These are phyloP conservation scores for Lomentospora prolificans DNA, from an alignment of 2,329 filamentous ascomycete species.

Conservation along the genomic window DNA sequence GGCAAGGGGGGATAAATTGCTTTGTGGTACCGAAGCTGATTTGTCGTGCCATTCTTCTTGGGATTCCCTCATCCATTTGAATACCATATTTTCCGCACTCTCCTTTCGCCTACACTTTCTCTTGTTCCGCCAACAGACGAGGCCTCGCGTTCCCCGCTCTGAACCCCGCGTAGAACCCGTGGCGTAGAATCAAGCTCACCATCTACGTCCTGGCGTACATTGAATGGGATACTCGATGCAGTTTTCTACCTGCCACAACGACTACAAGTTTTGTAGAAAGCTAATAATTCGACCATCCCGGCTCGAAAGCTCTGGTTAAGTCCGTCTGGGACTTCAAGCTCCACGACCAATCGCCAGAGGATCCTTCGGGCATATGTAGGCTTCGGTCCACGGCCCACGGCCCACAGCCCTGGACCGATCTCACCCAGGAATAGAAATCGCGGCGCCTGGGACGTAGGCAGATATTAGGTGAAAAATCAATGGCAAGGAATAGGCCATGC, in stretches of 20 bases:
- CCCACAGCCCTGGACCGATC: not conserved
- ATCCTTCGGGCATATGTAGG: not conserved
- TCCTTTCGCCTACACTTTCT: not conserved
- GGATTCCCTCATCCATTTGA: too few relatives aligned
- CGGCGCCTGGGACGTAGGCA: not conserved
- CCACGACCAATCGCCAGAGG: not conserved
- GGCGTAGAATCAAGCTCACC: too few relatives aligned
- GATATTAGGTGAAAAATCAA: conserved; percentile 1
- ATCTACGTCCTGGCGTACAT: too few relatives aligned
- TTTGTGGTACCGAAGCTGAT: not conserved
- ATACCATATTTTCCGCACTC: not conserved
- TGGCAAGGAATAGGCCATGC: not conserved
- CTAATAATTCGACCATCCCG: too few relatives aligned
- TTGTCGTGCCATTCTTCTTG: not conserved
- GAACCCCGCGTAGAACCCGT: too few relatives aligned
- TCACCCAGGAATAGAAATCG: not conserved
- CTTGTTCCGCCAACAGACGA: too few relatives aligned
- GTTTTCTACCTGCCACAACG: too few relatives aligned
- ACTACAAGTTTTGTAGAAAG: too few relatives aligned
- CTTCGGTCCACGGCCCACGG: not conserved
- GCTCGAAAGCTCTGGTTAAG: too few relatives aligned
- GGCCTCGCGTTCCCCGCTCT: too few relatives aligned
- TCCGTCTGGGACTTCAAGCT: too few relatives aligned
- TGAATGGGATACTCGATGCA: too few relatives aligned
- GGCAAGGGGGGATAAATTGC: not conserved